phyloP scores from a whole-genome alignment of 768 basidiomycete genomes.

The Cytidiella melzeri region DNA sequence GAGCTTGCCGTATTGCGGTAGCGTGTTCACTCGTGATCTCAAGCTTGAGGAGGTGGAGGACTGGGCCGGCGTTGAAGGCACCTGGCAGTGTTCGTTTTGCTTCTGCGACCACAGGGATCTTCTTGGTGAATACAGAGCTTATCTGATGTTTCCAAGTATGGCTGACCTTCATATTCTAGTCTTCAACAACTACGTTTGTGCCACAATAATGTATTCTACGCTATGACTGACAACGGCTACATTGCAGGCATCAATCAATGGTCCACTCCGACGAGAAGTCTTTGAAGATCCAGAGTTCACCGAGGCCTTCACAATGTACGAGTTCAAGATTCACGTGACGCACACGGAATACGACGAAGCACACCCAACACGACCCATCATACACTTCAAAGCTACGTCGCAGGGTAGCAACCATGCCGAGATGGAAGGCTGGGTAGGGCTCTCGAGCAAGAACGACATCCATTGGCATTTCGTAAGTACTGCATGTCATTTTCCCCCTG shows the following conservation, averaged over 20 bases:
- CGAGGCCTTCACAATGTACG: constrained; percentile 47
- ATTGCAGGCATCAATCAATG: not conserved
- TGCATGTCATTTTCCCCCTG: too few species aligned
- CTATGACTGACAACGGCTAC: not conserved
- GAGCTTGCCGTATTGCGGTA: constrained; percentile 50
- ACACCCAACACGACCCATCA: constrained; percentile 45
- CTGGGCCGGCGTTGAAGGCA: constrained; percentile 55
- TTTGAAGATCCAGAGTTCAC: constrained; percentile 45
- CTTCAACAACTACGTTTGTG: constrained; percentile 39
- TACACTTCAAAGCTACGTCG: constrained; percentile 50
- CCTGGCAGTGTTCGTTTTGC: constrained; percentile 59
- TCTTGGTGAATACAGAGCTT: constrained; percentile 39
- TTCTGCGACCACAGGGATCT: constrained; percentile 67
- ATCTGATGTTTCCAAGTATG: too few species aligned
- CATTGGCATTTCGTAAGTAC: constrained; percentile 59
- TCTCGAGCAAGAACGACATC: constrained; percentile 52
- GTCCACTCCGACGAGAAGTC: constrained; percentile 22
- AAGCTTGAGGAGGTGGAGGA: constrained; percentile 35
- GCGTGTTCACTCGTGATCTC: constrained; percentile 34
- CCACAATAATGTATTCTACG: not conserved
- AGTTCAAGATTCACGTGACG: constrained; percentile 40
- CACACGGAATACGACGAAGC: constrained; percentile 37
- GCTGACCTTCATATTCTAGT: too few species aligned
- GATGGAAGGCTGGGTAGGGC: constrained; percentile 47
- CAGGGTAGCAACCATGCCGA: constrained; percentile 38